Percentiles rank a stretch among this genome's conserved stretches.
These are phyloP conservation scores for Litsea cubeba DNA, from an alignment of 164 flowering plant species.

Conservation along the genomic window DNA sequence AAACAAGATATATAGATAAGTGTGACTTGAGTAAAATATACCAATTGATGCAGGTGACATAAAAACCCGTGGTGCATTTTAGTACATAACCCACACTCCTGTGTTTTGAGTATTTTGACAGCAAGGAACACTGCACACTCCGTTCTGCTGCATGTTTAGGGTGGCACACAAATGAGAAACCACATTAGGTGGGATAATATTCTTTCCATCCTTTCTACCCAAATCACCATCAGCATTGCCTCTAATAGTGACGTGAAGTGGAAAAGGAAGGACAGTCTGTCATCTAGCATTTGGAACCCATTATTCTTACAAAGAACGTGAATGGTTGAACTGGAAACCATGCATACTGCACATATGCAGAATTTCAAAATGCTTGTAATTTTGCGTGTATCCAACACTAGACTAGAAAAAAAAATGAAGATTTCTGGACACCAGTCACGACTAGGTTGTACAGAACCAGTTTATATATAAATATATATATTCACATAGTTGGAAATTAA, in stretches of 20 bases:
- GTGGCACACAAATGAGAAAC: neutral
- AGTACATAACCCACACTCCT: neutral
- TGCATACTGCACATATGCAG: neutral
- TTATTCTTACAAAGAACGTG: too few species aligned
- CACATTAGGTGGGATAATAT: neutral
- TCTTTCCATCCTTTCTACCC: neutral
- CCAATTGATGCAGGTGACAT: neutral
- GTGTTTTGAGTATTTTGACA: neutral
- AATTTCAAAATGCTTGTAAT: neutral
- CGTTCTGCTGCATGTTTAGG: neutral
- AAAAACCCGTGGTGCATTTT: neutral
- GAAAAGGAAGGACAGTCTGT: neutral
- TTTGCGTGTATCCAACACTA: neutral
- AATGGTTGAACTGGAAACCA: too few species aligned
- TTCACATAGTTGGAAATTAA: constrained; percentile 4
- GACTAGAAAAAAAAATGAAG: too few species aligned
- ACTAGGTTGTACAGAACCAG: neutral
- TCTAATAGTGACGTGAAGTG: neutral
- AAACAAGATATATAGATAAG: neutral
- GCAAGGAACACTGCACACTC: neutral
- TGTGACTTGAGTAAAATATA: neutral
- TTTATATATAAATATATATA: too few species aligned
- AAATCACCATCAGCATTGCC: neutral
- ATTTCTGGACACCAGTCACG: neutral
- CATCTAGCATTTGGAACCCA: too few species aligned